Base-by-base conservation (phyloP, 331 rosid genomes). In the Rosa hybrid region DNA sequence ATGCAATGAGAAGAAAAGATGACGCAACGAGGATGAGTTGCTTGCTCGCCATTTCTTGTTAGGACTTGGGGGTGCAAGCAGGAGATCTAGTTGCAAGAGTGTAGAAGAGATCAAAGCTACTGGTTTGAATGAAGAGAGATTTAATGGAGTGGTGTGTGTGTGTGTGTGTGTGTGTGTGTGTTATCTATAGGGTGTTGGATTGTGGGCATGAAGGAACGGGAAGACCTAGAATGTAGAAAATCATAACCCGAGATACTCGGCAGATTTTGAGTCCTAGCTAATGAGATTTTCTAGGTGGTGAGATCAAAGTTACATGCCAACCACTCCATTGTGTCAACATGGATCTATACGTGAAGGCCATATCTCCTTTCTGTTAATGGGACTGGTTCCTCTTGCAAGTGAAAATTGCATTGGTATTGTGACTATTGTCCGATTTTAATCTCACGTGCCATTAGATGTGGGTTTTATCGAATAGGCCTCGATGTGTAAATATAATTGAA, bases 31-130 rank as follows among this genome's bases (percentile, higher is more conserved):
- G 65, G 53, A 78, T 77, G 72, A 89, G 76, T 78, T 86, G 78
- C 18, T 2, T 78, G 76, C 68, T 51, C 71, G 93, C 92, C 99
- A 96, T 93, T 90, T 90, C 81, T 50, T 5, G 13, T 65, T 14
- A 14, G 53, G 57, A 48, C 27, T 30, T 53, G 12, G 16, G 71
- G 75, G 3, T 57, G 44, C 45, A 34, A 65, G 74, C 71, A 72
- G 67, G 73, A 74, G 71, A 39, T 83, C 21, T 0, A 71, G 70
- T 45, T 69, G 27, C n/a, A 48, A 23, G 30, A 42, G 69, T 25
- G 77, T 70, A 60, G 77, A 79, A 83, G 45, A 63, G 39, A 80
- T 5, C 39, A 12, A 46, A 21, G 69, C 69, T 63, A 77, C 42
- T 62, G 72, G 8, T 44, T 57, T 44, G 34, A 45, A 44, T 82